Conservation (phyloP, 2,329 filamentous ascomycete genomes). For the Zymoseptoria crescenta region DNA sequence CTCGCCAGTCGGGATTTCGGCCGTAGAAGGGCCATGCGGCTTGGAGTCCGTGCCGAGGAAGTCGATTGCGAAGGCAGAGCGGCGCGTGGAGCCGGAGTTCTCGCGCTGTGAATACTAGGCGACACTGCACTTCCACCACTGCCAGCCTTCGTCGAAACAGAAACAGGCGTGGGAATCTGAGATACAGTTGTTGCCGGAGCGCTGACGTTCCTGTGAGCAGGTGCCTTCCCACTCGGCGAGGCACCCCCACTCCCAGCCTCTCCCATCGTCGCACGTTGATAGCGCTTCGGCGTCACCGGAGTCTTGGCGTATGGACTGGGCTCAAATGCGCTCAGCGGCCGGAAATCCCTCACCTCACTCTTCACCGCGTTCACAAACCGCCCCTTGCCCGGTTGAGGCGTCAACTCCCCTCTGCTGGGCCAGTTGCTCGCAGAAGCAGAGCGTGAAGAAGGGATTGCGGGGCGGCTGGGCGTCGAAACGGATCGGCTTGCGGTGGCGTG, state of each 20-base stretch:
- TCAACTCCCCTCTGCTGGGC: conserved; percentile 13
- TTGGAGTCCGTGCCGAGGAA: background rate
- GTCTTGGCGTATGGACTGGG: conserved; percentile 29
- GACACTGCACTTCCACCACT: background rate
- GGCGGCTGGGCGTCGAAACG: background rate
- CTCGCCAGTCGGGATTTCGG: background rate
- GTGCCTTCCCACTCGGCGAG: background rate
- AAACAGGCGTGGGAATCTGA: conserved; percentile 15
- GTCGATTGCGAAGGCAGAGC: background rate
- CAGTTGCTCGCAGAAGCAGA: conserved; percentile 1
- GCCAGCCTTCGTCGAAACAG: background rate
- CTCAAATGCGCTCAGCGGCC: conserved; percentile 28
- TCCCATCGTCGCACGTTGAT: background rate
- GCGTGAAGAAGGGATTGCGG: conserved; percentile 2
- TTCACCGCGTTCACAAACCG: conserved; percentile 19
- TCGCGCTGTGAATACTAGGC: background rate
- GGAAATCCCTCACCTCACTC: conserved; percentile 21
- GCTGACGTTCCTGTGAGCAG: conserved; percentile 7
- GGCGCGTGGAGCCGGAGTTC: background rate
- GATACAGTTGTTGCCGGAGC: conserved; percentile 10
- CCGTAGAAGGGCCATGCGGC: no score
- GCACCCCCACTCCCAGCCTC: no score
- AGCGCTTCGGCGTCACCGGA: conserved; percentile 24
- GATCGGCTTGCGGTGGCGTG: conserved; percentile 4
- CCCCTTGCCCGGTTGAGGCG: conserved; percentile 17